phyloP scores from a whole-genome alignment of 345 rosid genomes.

The Linum usitatissimum region DNA sequence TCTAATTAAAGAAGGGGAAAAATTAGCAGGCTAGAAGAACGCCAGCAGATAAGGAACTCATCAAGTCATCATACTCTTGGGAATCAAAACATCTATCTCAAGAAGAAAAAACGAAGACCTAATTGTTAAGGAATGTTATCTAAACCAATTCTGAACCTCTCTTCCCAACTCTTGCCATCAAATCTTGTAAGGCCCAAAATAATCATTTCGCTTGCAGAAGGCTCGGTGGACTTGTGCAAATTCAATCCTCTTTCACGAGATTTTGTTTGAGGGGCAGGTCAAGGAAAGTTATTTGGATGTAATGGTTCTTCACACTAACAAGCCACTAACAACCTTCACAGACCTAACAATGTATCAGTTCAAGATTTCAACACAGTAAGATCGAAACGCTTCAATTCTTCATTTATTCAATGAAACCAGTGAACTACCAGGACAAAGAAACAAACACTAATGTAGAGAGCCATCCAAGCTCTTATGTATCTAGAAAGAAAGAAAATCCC shows the following conservation, averaged over 20 bases:
- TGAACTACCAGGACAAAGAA: neutral
- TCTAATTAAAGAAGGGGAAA: slow-evolving; percentile 24
- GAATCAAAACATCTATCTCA: neutral
- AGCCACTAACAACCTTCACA: neutral
- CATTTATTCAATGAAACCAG: neutral
- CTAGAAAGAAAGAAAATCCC: neutral
- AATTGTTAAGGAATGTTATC: no score
- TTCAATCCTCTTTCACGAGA: no score
- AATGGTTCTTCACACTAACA: no score
- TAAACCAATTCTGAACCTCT: no score
- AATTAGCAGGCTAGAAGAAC: neutral
- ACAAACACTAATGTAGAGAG: no score
- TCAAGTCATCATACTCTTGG: neutral
- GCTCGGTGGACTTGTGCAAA: no score
- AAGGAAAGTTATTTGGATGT: no score
- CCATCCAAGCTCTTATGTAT: neutral
- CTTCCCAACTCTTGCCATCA: no score
- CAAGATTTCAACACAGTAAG: neutral
- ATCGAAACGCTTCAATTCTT: neutral
- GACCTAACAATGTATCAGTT: neutral
- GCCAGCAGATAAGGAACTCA: neutral
- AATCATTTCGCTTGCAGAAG: no score
- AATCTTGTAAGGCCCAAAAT: no score
- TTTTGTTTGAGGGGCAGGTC: no score
- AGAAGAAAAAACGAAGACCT: neutral